phyloP scores from a whole-genome alignment of 2,329 filamentous ascomycete genomes.

The Dryadomyces quercus-mongolicae region DNA sequence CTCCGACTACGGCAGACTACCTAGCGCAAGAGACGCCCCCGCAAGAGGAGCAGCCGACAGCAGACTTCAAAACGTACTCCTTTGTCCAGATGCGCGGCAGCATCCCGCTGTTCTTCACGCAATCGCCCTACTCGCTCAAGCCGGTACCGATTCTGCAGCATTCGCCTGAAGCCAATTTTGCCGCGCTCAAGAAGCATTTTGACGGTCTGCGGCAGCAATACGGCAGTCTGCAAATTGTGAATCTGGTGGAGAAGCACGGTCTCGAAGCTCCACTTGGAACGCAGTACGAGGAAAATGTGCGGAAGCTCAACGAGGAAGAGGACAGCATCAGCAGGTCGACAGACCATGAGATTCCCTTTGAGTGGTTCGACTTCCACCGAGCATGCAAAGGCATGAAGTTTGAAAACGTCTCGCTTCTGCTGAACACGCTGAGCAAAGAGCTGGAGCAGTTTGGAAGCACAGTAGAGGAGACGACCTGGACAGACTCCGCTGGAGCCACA shows the following conservation, averaged over 20 bases:
- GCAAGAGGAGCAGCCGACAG: not conserved
- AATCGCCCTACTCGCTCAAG: conserved; percentile 87
- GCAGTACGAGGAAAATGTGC: conserved; percentile 58
- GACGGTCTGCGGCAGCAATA: conserved; percentile 56
- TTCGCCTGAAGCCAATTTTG: conserved; percentile 64
- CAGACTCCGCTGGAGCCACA: not conserved
- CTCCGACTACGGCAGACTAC: conserved; percentile 27
- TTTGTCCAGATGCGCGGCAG: conserved; percentile 84
- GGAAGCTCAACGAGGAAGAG: conserved; percentile 53
- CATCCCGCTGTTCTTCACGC: conserved; percentile 90
- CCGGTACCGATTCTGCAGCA: conserved; percentile 74
- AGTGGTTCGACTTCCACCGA: conserved; percentile 96
- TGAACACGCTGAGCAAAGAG: conserved; percentile 56
- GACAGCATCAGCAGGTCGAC: conserved; percentile 17
- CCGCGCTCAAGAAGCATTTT: conserved; percentile 73
- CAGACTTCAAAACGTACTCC: conserved; percentile 50
- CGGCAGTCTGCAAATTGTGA: conserved; percentile 65
- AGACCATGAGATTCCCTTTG: conserved; percentile 47
- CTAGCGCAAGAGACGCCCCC: not conserved
- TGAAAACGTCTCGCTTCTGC: conserved; percentile 75
- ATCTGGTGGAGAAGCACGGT: conserved; percentile 79
- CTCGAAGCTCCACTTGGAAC: conserved; percentile 70
- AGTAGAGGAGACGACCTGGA: conserved; percentile 27
- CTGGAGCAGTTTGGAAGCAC: conserved; percentile 64
- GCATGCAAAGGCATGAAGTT: conserved; percentile 96